Evolutionary conservation across 2,329 filamentous ascomycete genomes (phyloP).

Genomic region (Cladosporium sp.): DNA sequence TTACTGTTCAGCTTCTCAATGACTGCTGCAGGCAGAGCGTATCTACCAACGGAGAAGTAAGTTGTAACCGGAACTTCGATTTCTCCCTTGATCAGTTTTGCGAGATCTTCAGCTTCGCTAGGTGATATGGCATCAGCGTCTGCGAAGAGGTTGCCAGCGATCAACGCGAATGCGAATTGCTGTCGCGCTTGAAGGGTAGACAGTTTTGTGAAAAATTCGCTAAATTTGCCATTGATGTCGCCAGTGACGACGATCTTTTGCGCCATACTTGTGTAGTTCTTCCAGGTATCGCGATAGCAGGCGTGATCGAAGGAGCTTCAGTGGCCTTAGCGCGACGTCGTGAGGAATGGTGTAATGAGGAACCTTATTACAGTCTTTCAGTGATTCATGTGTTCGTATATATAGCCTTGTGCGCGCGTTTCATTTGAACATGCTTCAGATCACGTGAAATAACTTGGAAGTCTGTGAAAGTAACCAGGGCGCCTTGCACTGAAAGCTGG

Average conservation of each 20-base stretch:
- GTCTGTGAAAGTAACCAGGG: neutral
- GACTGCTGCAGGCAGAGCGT: constrained; percentile 66
- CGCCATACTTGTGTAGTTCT: constrained; percentile 13
- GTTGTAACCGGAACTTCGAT: constrained; percentile 74
- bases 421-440: neutral
- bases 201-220: constrained; percentile 73
- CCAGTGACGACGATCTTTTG: constrained; percentile 65
- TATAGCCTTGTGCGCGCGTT: neutral
- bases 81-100: constrained; percentile 64
- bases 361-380: neutral
- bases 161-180: constrained; percentile 76
- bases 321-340: neutral
- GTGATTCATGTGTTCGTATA: too few species aligned
- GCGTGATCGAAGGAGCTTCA: too few species aligned
- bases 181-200: constrained; percentile 80
- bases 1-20: constrained; percentile 69
- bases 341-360: neutral
- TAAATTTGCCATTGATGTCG: constrained; percentile 73
- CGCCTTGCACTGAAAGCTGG: neutral
- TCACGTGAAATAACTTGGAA: neutral
- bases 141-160: constrained; percentile 79
- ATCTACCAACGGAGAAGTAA: constrained; percentile 81
- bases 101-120: constrained; percentile 35
- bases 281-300: neutral
- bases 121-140: constrained; percentile 45